Evolutionary conservation across 768 basidiomycete species (phyloP).

Genomic region (Myochromella boudieri): DNA sequence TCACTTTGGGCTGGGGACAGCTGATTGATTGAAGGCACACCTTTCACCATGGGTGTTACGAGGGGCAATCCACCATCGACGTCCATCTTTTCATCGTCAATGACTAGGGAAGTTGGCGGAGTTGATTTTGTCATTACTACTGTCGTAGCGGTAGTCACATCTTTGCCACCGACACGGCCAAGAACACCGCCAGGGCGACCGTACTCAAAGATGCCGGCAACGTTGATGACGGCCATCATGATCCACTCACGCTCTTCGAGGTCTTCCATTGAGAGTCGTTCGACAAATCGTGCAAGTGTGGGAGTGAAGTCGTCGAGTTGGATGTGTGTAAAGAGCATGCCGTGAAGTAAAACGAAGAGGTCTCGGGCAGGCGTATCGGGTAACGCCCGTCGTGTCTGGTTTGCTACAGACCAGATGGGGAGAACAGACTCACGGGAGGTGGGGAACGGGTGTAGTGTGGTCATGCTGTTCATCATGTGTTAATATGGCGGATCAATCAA

Average conservation of each 20-base stretch:
- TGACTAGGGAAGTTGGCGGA: constrained; percentile 24
- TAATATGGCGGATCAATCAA: no score
- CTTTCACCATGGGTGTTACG: constrained; percentile 11
- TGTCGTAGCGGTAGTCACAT: constrained; percentile 31
- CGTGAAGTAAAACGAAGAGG: constrained; percentile 89
- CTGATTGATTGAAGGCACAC: constrained; percentile 13
- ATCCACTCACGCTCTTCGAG: constrained; percentile 90
- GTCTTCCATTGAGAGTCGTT: constrained; percentile 80
- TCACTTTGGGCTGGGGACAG: constrained; percentile 31
- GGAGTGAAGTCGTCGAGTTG: constrained; percentile 89
- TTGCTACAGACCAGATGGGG: constrained; percentile 78
- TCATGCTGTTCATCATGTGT: constrained; percentile 68
- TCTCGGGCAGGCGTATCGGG: constrained; percentile 74
- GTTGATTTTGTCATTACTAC: constrained; percentile 21
- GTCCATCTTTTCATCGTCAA: constrained; percentile 61
- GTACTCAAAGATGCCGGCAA: constrained; percentile 84
- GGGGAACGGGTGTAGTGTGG: constrained; percentile 83
- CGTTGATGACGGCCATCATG: constrained; percentile 91
- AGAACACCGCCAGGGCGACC: constrained; percentile 74
- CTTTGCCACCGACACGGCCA: constrained; percentile 60
- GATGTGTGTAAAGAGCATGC: constrained; percentile 96
- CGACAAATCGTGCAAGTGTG: constrained; percentile 81
- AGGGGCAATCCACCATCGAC: constrained; percentile 46
- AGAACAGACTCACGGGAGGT: constrained; percentile 90
- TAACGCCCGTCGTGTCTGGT: constrained; percentile 70